A percentile compares a stretch with the other conserved stretches of the same genome.
These are phyloP conservation scores for Pythium rhizo-oryzae DNA, from an alignment of 352 stramenopile genomes.

Conservation along the genomic window DNA sequence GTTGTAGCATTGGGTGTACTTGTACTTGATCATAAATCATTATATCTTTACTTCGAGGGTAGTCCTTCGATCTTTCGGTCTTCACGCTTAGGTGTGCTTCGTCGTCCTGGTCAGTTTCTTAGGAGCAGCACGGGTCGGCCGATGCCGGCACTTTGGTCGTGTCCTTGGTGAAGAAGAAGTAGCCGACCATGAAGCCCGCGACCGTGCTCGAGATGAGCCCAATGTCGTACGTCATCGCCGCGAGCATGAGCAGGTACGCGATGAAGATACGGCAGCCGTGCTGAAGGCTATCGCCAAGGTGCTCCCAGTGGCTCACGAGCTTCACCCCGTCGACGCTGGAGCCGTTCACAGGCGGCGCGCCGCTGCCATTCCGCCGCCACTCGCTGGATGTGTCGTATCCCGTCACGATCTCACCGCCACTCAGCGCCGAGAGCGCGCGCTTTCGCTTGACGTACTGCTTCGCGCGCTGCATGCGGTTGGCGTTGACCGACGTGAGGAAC, in stretches of 20 bases:
- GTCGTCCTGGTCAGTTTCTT: not conserved
- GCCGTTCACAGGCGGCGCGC: not conserved
- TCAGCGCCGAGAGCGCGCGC: not conserved
- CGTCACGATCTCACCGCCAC: constrained; percentile 1
- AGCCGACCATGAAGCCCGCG: constrained; percentile 63
- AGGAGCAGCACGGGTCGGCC: constrained; percentile 69
- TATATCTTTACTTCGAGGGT: not conserved
- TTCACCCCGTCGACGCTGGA: not conserved
- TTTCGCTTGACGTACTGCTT: constrained; percentile 36
- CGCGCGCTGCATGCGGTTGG: constrained; percentile 46
- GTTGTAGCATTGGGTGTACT: not conserved
- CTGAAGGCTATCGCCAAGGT: constrained; percentile 62
- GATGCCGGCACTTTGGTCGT: constrained; percentile 69
- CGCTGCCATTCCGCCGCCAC: constrained; percentile 11
- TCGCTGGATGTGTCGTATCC: constrained; percentile 8
- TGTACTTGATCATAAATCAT: not conserved
- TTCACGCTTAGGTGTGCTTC: too few species aligned
- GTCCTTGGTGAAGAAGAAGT: constrained; percentile 71
- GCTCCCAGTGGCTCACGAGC: constrained; percentile 55
- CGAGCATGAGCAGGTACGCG: constrained; percentile 81
- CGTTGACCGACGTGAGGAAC: constrained; percentile 50
- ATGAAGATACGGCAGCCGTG: constrained; percentile 69
- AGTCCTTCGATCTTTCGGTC: not conserved
- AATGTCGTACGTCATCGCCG: constrained; percentile 81
- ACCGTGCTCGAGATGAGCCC: constrained; percentile 64